Conservation (phyloP, 164 flowering plant species). For the Umbilicus rupestris region DNA sequence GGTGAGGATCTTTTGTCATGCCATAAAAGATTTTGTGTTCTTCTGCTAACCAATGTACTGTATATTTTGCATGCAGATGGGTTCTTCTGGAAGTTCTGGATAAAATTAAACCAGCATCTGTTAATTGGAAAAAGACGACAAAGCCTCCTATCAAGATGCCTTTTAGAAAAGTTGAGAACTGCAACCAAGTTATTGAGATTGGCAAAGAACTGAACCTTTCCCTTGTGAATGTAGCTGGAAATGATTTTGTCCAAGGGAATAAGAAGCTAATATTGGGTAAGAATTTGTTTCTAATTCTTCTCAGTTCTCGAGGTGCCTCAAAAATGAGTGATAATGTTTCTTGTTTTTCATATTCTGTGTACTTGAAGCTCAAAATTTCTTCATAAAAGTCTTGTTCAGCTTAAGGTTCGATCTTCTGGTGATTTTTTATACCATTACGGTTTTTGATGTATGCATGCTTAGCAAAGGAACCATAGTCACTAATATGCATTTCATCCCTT, state of each 20-base stretch:
- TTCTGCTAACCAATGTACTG: constrained; percentile 1
- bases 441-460: neutral
- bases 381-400: neutral
- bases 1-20: constrained; percentile 34
- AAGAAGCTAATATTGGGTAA: constrained; percentile 89
- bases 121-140: constrained; percentile 85
- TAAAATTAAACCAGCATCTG: constrained; percentile 75
- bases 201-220: constrained; percentile 77
- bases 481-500: constrained; percentile 12
- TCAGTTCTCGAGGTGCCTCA: neutral
- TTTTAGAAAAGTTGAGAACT: constrained; percentile 89
- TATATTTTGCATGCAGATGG: constrained; percentile 53
- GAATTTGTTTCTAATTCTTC: neutral
- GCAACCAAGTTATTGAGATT: constrained; percentile 77
- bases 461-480: neutral
- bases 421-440: neutral
- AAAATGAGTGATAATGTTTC: neutral
- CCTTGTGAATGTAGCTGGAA: constrained; percentile 78
- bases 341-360: too few relatives aligned
- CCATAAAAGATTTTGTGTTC: neutral
- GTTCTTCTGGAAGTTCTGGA: constrained; percentile 80
- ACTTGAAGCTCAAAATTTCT: too few relatives aligned
- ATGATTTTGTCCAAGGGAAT: constrained; percentile 87
- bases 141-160: constrained; percentile 98
- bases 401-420: neutral